Percentiles rank a stretch among this genome's conserved stretches.
phyloP scores from a whole-genome alignment of 495 filamentous ascomycete genomes.

The Aspergillus saccharolyticus region DNA sequence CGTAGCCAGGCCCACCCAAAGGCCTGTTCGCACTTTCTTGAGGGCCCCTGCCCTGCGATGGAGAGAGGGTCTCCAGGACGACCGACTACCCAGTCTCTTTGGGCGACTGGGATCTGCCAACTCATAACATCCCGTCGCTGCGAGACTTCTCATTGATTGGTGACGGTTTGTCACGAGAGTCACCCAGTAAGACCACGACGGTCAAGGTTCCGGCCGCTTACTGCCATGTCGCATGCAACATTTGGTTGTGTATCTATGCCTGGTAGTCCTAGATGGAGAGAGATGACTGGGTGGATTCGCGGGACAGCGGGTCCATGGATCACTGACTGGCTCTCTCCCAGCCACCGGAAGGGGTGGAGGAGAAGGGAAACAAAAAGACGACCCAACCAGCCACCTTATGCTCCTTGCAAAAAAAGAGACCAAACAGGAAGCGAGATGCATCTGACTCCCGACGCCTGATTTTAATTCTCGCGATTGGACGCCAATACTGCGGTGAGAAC shows the following conservation, averaged over 20 bases:
- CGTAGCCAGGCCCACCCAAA: neutral
- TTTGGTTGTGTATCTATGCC: neutral
- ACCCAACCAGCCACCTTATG: neutral
- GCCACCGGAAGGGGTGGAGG: neutral
- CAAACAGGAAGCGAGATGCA: neutral
- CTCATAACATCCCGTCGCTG: constrained; percentile 17
- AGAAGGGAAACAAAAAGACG: neutral
- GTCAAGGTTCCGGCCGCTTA: neutral
- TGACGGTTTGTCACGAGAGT: neutral
- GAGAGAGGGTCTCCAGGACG: constrained; percentile 12
- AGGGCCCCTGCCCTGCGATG: neutral
- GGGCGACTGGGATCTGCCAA: constrained; percentile 14
- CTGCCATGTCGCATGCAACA: neutral
- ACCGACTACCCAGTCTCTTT: constrained; percentile 5
- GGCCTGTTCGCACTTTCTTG: neutral
- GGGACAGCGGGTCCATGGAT: neutral
- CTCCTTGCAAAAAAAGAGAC: neutral
- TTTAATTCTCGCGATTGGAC: neutral
- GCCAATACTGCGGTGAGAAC: neutral
- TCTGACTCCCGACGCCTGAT: neutral
- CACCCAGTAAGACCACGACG: neutral
- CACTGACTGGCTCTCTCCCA: neutral
- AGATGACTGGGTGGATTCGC: neutral
- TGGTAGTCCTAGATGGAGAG: neutral
- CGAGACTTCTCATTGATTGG: neutral